phyloP scores from a whole-genome alignment of 306 rosid species.

The Pterocarpus santalinus region DNA sequence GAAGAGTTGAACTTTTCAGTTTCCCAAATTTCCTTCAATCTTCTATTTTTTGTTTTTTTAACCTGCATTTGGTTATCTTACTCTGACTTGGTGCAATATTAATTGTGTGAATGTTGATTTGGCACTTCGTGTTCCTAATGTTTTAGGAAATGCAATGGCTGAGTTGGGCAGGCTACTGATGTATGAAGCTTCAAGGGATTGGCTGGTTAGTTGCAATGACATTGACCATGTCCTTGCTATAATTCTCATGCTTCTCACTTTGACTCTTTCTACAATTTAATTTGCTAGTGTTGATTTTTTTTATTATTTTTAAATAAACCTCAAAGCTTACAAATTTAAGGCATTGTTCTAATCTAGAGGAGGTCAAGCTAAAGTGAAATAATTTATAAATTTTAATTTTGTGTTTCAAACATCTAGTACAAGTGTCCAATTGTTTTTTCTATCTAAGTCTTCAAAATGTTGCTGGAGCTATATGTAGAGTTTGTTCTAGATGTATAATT shows the following conservation, averaged over 20 bases:
- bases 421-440: conserved; percentile 9
- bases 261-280: conserved; percentile 10
- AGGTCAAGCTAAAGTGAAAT: conserved; percentile 9
- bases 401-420: neutral
- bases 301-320: too few species aligned
- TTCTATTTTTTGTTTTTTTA: neutral
- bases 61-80: conserved; percentile 6
- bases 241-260: neutral
- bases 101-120: conserved; percentile 20
- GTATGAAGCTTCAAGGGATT: conserved; percentile 95
- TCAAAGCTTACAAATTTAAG: conserved; percentile 10
- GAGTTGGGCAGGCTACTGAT: conserved; percentile 94
- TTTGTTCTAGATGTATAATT: neutral
- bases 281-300: neutral
- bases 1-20: conserved; percentile 28
- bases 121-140: conserved; percentile 31
- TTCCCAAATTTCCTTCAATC: neutral
- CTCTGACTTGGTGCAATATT: conserved; percentile 7
- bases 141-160: conserved; percentile 92
- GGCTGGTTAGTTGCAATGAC: conserved; percentile 77
- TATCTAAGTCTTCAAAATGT: neutral
- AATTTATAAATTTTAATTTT: neutral
- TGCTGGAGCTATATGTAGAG: neutral
- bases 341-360: neutral
- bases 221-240: conserved; percentile 26